A percentile compares a stretch with the other conserved stretches of the same genome.
These are phyloP conservation scores for Acanthamoeba castellanii DNA, from an alignment of 208 protist species.

Conservation along the genomic window DNA sequence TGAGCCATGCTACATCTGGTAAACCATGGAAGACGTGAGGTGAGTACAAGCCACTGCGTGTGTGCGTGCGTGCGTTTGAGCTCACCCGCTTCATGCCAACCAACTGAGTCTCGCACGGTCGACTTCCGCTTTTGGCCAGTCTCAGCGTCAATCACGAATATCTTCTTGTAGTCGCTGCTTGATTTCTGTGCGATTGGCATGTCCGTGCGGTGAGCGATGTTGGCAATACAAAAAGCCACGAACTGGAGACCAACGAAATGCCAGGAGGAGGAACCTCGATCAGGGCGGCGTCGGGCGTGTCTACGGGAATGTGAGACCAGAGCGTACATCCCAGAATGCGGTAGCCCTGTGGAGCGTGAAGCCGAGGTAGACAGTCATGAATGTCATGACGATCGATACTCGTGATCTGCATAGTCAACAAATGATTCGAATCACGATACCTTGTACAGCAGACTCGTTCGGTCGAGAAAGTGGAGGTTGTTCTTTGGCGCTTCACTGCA, in stretches of 20 bases:
- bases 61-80: not conserved
- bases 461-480: conserved; percentile 60
- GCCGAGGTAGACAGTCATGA: not conserved
- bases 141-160: not conserved
- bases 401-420: too few species aligned
- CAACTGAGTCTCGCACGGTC: not conserved
- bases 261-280: not conserved
- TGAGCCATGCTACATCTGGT: conserved; percentile 4
- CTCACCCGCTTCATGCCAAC: not conserved
- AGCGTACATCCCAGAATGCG: conserved; percentile 64
- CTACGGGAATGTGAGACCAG: not conserved
- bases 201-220: not conserved
- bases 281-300: not conserved
- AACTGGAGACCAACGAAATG: too few species aligned
- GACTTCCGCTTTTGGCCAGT: not conserved
- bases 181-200: not conserved
- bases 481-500: not conserved
- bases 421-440: not conserved
- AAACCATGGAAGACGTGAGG: not conserved
- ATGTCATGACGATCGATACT: not conserved
- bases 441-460: conserved; percentile 18
- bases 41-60: too few species aligned
- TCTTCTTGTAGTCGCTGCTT: conserved; percentile 28
- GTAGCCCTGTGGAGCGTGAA: not conserved
- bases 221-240: not conserved